Conservation (phyloP, 1,284 basidiomycete genomes). For the Rhodotorula sp. region DNA sequence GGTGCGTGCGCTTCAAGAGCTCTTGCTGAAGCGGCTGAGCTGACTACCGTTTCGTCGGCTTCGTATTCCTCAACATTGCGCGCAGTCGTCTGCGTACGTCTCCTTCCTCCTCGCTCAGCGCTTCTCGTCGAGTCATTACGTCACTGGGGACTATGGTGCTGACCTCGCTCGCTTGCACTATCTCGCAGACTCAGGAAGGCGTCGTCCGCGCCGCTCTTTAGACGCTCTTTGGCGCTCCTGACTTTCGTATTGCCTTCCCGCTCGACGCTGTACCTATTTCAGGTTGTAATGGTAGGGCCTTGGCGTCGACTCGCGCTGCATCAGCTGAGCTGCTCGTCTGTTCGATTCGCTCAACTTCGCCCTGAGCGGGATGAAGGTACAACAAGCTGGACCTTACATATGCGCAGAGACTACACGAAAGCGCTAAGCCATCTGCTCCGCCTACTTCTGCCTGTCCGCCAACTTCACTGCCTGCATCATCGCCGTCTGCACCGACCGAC, state of each 20-base stretch:
- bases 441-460: too few species aligned
- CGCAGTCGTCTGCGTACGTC: slow-evolving; percentile 30
- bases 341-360: too few species aligned
- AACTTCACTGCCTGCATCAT: background rate
- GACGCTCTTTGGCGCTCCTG: background rate
- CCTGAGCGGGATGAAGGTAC: too few species aligned
- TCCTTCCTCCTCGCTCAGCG: background rate
- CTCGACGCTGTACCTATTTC: too few species aligned
- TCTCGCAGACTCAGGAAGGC: slow-evolving; percentile 31
- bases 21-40: background rate
- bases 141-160: too few species aligned
- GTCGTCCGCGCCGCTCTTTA: slow-evolving; percentile 34
- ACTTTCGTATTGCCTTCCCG: background rate
- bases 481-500: background rate
- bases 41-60: background rate
- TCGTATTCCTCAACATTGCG: background rate
- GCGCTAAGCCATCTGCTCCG: too few species aligned
- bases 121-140: too few species aligned
- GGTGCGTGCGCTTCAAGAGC: background rate
- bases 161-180: background rate
- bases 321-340: too few species aligned
- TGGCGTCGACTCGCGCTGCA: too few species aligned
- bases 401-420: too few species aligned
- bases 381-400: too few species aligned
- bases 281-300: too few species aligned